Conservation (phyloP, 345 rosid species). For the Ailanthus altissimus region DNA sequence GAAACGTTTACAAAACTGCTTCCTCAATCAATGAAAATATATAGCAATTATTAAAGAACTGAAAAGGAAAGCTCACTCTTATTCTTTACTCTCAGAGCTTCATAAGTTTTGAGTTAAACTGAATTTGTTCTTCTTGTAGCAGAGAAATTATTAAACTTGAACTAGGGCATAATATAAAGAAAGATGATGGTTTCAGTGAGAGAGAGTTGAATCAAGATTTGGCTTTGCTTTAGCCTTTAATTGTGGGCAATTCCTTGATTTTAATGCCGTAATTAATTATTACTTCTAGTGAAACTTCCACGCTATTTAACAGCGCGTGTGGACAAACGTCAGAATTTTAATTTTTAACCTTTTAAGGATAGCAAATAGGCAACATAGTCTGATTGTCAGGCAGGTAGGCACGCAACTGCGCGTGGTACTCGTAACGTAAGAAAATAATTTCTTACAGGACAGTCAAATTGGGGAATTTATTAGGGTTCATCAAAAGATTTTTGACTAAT, state of each 20-base stretch:
- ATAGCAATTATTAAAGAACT: constrained; percentile 4
- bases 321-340: not conserved
- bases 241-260: constrained; percentile 10
- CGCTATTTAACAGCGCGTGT: constrained; percentile 15
- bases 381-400: not conserved
- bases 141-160: not conserved
- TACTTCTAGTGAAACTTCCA: not conserved
- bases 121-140: not conserved
- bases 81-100: constrained; percentile 6
- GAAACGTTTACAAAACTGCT: constrained; percentile 14
- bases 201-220: not conserved
- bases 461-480: not conserved
- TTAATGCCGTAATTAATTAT: constrained; percentile 4
- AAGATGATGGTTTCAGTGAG: not conserved
- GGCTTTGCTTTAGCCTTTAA: constrained; percentile 21
- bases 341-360: no score
- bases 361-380: no score
- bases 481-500: not conserved
- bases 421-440: not conserved
- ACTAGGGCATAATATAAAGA: not conserved
- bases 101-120: not conserved
- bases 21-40: constrained; percentile 10
- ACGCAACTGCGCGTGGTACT: not conserved
- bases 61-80: constrained; percentile 8
- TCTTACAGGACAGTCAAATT: not conserved